Conservation (phyloP, 2,329 filamentous ascomycete genomes). For the Fonsecaea pedrosoi region DNA sequence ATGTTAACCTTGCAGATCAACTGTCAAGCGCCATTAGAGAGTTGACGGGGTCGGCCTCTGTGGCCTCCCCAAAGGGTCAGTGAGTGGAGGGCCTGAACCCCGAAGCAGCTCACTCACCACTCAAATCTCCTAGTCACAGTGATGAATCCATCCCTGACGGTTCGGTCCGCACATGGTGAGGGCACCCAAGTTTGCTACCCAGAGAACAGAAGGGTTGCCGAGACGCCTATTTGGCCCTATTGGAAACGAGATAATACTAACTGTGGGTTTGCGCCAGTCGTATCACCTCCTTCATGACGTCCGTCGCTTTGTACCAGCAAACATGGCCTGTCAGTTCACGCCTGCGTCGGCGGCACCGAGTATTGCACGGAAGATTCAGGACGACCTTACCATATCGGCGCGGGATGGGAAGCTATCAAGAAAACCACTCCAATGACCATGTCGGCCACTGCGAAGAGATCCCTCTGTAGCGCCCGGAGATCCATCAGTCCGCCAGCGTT, state of each 20-base stretch:
- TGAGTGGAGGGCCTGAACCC: conserved; percentile 11
- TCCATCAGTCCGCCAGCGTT: conserved; percentile 31
- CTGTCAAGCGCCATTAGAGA: conserved; percentile 4
- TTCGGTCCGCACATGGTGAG: conserved; percentile 5
- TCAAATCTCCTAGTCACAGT: background rate
- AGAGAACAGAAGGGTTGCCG: background rate
- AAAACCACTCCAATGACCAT: background rate
- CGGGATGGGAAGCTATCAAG: background rate
- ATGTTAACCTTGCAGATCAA: conserved; percentile 3
- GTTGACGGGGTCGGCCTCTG: background rate
- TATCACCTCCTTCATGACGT: background rate
- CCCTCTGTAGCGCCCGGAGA: conserved; percentile 23
- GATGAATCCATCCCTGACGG: background rate
- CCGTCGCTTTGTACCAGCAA: background rate
- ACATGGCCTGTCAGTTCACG: background rate
- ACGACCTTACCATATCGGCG: background rate
- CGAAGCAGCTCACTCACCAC: conserved; percentile 10
- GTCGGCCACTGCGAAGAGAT: conserved; percentile 27
- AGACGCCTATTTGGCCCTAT: conserved; percentile 1
- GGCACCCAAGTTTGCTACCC: background rate
- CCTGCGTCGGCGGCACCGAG: background rate
- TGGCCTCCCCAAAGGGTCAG: background rate
- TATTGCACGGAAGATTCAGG: background rate
- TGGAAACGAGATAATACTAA: background rate
- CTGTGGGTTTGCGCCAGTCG: background rate